These are phyloP conservation scores for Botrytis aclada DNA, from an alignment of 2,329 filamentous ascomycete genomes.

Conservation along the genomic window DNA sequence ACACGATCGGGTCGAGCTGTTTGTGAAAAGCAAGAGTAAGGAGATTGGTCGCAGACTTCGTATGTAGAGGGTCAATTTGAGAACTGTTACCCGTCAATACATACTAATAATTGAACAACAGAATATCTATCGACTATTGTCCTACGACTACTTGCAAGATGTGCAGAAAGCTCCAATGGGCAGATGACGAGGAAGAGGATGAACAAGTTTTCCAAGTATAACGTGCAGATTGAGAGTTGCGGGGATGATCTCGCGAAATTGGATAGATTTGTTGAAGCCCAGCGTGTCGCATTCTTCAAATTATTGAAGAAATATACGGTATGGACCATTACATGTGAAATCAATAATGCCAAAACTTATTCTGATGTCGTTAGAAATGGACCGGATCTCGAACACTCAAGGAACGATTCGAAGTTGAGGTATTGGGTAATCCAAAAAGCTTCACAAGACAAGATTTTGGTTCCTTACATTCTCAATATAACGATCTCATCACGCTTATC, in stretches of 20 bases:
- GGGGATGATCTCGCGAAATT: constrained; percentile 70
- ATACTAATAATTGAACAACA: constrained; percentile 20
- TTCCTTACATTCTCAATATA: constrained; percentile 49
- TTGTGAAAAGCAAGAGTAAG: constrained; percentile 75
- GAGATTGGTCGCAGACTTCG: constrained; percentile 70
- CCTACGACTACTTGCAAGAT: constrained; percentile 31
- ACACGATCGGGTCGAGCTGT: constrained; percentile 74
- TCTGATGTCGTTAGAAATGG: constrained; percentile 64
- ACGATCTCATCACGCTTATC: constrained; percentile 49
- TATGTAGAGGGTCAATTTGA: constrained; percentile 41
- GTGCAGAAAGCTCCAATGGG: constrained; percentile 25
- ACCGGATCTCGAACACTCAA: constrained; percentile 67
- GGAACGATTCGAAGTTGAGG: constrained; percentile 62
- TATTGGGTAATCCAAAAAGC: constrained; percentile 65
- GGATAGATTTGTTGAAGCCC: constrained; percentile 68
- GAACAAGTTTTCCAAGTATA: constrained; percentile 35
- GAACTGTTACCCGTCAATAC: background rate
- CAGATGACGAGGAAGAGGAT: constrained; percentile 31
- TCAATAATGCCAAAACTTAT: background rate
- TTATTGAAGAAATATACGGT: constrained; percentile 80
- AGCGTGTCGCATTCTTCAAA: constrained; percentile 75
- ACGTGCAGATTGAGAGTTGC: constrained; percentile 46
- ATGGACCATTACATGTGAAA: constrained; percentile 26
- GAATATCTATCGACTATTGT: constrained; percentile 32
- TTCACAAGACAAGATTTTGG: constrained; percentile 67